Evolutionary conservation across 169 alveolate genomes (phyloP).

Genomic region (Perkinsus chesapeaki): DNA sequence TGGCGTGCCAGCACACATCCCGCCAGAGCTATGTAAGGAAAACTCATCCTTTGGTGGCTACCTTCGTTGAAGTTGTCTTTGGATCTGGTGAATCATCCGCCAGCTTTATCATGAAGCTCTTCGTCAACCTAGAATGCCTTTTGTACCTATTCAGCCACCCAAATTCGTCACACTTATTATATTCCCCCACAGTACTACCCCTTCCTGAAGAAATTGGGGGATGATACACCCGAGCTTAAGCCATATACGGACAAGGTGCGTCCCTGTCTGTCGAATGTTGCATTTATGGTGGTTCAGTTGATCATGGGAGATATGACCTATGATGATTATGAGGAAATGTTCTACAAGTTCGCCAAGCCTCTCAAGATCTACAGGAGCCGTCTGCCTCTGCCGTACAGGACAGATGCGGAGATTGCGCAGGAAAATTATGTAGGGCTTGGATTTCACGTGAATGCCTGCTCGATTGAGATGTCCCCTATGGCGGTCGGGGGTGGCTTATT

Average conservation of each 20-base stretch:
- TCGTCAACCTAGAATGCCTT: slow-evolving; percentile 16
- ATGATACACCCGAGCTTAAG: slow-evolving; percentile 72
- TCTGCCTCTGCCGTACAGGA: slow-evolving; percentile 70
- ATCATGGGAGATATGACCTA: slow-evolving; percentile 48
- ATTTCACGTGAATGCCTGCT: not conserved
- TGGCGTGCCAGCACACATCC: slow-evolving; percentile 36
- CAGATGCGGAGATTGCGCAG: slow-evolving; percentile 54
- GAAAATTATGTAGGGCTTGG: slow-evolving; percentile 24
- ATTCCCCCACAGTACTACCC: slow-evolving; percentile 81
- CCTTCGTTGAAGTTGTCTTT: no score
- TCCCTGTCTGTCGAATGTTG: not conserved
- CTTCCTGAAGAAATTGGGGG: slow-evolving; percentile 73
- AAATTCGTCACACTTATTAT: slow-evolving; percentile 52
- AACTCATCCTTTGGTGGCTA: no score
- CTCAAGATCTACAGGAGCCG: slow-evolving; percentile 65
- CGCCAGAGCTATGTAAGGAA: slow-evolving; percentile 28
- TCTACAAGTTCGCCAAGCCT: slow-evolving; percentile 76
- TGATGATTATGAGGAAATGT: slow-evolving; percentile 80
- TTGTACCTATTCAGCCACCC: not conserved
- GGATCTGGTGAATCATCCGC: no score
- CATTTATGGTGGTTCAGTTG: slow-evolving; percentile 16
- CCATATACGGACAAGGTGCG: slow-evolving; percentile 70
- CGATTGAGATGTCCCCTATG: not conserved
- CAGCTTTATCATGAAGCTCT: no score
- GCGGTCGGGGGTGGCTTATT: not conserved